Evolutionary conservation across 805 yeast genomes (phyloP).

Genomic region (Isabelozyma heimii): DNA sequence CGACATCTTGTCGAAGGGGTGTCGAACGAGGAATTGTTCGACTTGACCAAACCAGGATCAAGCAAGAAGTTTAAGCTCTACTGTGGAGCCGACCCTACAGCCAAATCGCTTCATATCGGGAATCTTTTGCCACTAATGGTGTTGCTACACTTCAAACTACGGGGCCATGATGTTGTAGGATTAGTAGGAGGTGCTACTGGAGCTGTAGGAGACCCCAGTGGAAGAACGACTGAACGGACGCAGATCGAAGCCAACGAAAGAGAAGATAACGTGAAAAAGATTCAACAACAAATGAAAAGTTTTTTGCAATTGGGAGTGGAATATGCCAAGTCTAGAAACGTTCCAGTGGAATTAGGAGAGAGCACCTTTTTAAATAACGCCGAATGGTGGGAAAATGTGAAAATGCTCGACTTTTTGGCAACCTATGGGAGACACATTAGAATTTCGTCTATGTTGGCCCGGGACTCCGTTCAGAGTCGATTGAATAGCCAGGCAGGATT

Average conservation of each 20-base stretch:
- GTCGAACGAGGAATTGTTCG: slow-evolving; percentile 36
- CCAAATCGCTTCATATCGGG: slow-evolving; percentile 85
- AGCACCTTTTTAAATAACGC: slow-evolving; percentile 61
- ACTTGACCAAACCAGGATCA: slow-evolving; percentile 23
- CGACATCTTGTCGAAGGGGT: slow-evolving; percentile 37
- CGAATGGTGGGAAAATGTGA: slow-evolving; percentile 82
- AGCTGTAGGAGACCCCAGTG: slow-evolving; percentile 94
- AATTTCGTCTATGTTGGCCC: slow-evolving; percentile 79
- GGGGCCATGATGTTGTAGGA: slow-evolving; percentile 84
- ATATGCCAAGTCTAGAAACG: slow-evolving; percentile 56
- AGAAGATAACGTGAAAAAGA: slow-evolving; percentile 53
- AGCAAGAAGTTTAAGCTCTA: slow-evolving; percentile 56
- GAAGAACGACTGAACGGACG: slow-evolving; percentile 73
- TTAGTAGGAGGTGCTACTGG: slow-evolving; percentile 96
- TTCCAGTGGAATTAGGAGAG: slow-evolving; percentile 17
- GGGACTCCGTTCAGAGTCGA: slow-evolving; percentile 83
- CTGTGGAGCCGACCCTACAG: slow-evolving; percentile 97
- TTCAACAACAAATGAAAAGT: slow-evolving; percentile 56
- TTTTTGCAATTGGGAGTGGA: slow-evolving; percentile 62
- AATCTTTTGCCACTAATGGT: slow-evolving; percentile 86
- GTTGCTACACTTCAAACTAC: slow-evolving; percentile 72
- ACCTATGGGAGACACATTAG: slow-evolving; percentile 76
- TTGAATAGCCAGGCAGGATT: slow-evolving; percentile 68
- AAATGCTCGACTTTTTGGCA: slow-evolving; percentile 75
- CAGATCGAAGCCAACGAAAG: slow-evolving; percentile 54